Conservation (phyloP, 108 stramenopile genomes). For the Parietichytrium sp. region DNA sequence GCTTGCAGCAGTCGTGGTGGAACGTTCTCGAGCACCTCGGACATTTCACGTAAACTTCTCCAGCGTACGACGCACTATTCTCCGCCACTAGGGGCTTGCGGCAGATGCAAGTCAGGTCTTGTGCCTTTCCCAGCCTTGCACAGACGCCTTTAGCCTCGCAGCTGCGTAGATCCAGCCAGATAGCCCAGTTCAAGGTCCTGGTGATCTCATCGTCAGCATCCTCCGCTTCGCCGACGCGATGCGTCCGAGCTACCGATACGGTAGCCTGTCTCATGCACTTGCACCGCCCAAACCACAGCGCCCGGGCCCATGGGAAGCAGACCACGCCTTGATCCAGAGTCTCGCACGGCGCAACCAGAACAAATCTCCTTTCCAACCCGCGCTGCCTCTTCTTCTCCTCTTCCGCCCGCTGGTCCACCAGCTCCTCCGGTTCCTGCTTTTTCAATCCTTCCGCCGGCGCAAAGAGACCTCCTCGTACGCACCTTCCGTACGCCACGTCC, state of each 20-base stretch:
- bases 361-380: neutral
- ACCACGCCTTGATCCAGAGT: neutral
- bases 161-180: neutral
- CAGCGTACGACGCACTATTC: neutral
- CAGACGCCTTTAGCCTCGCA: neutral
- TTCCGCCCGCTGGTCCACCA: neutral
- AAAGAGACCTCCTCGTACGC: slow-evolving; percentile 1
- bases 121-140: neutral
- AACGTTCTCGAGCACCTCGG: neutral
- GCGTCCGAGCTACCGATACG: neutral
- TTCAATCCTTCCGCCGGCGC: neutral
- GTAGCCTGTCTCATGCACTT: neutral
- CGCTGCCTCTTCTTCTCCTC: neutral
- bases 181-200: neutral
- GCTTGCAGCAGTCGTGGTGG: neutral
- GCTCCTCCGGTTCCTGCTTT: neutral
- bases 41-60: neutral
- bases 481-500: slow-evolving; percentile 10
- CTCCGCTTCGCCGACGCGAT: neutral
- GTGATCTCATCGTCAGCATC: neutral
- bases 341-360: neutral
- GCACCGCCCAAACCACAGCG: neutral
- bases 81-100: slow-evolving; percentile 16
- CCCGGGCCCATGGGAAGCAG: slow-evolving; percentile 14
- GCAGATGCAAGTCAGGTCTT: neutral